phyloP scores from a whole-genome alignment of 495 filamentous ascomycete genomes.

The Cetradonia linearis region DNA sequence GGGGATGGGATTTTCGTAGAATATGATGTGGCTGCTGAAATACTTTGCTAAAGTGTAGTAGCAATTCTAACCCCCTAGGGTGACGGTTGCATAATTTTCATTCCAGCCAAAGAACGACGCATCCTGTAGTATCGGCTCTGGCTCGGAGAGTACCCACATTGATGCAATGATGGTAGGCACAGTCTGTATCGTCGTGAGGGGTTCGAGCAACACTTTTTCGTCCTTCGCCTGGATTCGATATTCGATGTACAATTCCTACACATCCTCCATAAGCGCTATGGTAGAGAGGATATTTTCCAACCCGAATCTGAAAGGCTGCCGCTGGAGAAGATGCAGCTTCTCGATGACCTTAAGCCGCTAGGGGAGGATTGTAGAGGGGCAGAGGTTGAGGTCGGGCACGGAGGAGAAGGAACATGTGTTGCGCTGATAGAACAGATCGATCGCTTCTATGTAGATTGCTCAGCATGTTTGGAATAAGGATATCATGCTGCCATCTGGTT shows the following conservation, averaged over 20 bases:
- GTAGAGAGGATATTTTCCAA: neutral
- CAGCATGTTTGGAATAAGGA: neutral
- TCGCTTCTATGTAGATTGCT: neutral
- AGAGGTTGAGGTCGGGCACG: neutral
- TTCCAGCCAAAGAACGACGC: neutral
- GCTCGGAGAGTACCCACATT: no score
- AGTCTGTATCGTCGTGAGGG: neutral
- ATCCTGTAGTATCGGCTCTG: no score
- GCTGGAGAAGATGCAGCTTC: neutral
- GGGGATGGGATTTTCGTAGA: slow-evolving; percentile 65
- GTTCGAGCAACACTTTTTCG: neutral
- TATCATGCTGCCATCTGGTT: neutral
- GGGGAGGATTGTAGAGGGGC: neutral
- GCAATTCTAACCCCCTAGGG: no score
- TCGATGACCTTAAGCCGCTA: neutral
- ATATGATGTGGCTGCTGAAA: no score
- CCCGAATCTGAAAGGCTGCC: no score
- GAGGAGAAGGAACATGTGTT: neutral
- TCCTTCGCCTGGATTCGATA: neutral
- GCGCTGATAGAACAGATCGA: neutral
- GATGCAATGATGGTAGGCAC: neutral
- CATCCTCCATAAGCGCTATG: neutral
- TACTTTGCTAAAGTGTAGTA: no score
- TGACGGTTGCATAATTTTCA: no score
- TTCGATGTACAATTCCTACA: neutral